These are phyloP conservation scores for Metarhizium robertsii DNA, from an alignment of 2,329 filamentous ascomycete species.

Conservation along the genomic window DNA sequence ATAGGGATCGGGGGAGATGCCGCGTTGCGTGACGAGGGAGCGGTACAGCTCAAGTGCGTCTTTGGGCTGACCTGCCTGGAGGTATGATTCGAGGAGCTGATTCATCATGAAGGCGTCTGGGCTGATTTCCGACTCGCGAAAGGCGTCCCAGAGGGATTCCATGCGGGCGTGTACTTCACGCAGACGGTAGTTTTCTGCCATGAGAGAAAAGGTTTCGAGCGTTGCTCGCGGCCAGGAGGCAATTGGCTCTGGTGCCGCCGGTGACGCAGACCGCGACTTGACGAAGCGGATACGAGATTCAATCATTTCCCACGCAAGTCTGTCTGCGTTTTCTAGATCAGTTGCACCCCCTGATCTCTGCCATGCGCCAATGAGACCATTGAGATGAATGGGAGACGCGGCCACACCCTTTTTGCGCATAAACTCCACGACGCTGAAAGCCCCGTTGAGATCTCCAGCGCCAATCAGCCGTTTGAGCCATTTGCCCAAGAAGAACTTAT, in stretches of 20 bases:
- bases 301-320: constrained; percentile 70
- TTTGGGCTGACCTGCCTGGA: constrained; percentile 46
- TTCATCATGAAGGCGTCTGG: constrained; percentile 72
- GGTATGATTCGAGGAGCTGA: constrained; percentile 60
- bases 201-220: constrained; percentile 67
- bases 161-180: constrained; percentile 50
- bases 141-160: constrained; percentile 50
- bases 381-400: constrained; percentile 67
- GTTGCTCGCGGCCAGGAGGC: constrained; percentile 46
- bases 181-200: constrained; percentile 62
- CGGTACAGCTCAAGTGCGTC: constrained; percentile 48
- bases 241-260: constrained; percentile 1
- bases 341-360: constrained; percentile 51
- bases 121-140: constrained; percentile 53
- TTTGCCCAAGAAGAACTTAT: constrained; percentile 77
- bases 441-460: constrained; percentile 60
- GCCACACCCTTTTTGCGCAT: constrained; percentile 62
- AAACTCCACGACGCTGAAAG: constrained; percentile 61
- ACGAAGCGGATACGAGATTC: constrained; percentile 56
- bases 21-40: constrained; percentile 38
- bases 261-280: constrained; percentile 28
- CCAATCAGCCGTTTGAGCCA: constrained; percentile 82
- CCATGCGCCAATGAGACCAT: constrained; percentile 74
- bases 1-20: constrained; percentile 52
- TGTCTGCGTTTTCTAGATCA: constrained; percentile 53